Base-by-base conservation (phyloP, 306 rosid species). In the Arachis hypogaea region DNA sequence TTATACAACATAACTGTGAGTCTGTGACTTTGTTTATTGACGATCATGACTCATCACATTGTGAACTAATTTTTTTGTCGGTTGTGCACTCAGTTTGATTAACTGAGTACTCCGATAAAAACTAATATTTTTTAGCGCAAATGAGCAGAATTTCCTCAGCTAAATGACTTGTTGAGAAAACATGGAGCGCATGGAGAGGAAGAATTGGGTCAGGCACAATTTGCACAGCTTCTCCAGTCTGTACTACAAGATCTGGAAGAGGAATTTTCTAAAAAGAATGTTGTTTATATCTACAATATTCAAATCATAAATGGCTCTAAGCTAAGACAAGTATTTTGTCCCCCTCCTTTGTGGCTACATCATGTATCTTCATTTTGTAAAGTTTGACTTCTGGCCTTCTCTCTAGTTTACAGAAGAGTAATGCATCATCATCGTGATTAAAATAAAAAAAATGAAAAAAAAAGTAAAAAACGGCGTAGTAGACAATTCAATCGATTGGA, bases 161-260 rank as follows among this genome's bases (percentile, higher is more conserved):
- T 92, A 62, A 82, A 88, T 59, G 89, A 88, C 61, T 83, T 94
- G 75, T 76, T 94, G 85, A 81, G 59, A 28, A 94, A 89, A 73
- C 88, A 91, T 40, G 87, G 81, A 63, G 90, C 79, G 5, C 85
- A 89, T 72, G 94, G 92, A 30, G 85, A 86, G 65, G 91, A 85
- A 76, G 90, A 89, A 74, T 74, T 94, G 85, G 97, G 99, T 54
- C 99, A 92, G 82, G 97, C 96, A 68, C 99, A 94, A 67, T 94
- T 92, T 84, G 99, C 99, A 8, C 87, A 87, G 76, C 85, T 92
- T 61, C 92, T 94, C 77, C 99, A 94, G 82, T 77, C 80, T 68
- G 88, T 94, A 74, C 85, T 94, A 64, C 96, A 94, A 81, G 97
- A 92, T 61, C 78, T 94, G 38, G 93, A 90, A 12, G 90, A 78